Evolutionary conservation across 768 basidiomycete genomes (phyloP).

Genomic region (Agaricus bisporus): DNA sequence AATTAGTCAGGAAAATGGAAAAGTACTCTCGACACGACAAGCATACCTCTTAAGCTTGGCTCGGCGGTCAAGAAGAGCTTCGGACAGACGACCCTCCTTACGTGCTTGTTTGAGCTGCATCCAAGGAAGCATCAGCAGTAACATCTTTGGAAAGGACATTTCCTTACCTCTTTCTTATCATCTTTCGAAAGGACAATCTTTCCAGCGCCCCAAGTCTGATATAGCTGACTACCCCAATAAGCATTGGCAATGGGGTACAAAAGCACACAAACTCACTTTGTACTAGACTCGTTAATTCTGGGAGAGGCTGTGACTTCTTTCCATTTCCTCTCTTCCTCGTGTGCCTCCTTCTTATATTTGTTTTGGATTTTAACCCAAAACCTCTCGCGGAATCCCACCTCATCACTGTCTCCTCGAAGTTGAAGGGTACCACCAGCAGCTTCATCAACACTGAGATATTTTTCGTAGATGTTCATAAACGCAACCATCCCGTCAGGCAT

Average conservation of each 20-base stretch:
- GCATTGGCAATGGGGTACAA: background rate
- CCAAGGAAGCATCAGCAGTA: constrained; percentile 1
- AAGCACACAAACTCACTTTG: constrained; percentile 51
- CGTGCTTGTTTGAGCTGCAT: constrained; percentile 68
- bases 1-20: background rate
- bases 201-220: constrained; percentile 85
- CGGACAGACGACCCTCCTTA: constrained; percentile 76
- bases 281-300: constrained; percentile 63
- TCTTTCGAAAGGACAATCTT: constrained; percentile 59
- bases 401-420: constrained; percentile 79
- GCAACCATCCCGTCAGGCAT: constrained; percentile 82
- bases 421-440: constrained; percentile 77
- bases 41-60: constrained; percentile 80
- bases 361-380: constrained; percentile 89
- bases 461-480: constrained; percentile 86
- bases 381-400: constrained; percentile 78
- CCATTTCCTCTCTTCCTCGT: constrained; percentile 72
- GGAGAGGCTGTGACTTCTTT: constrained; percentile 46
- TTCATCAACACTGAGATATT: constrained; percentile 80
- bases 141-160: constrained; percentile 1
- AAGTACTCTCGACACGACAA: background rate
- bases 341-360: constrained; percentile 82
- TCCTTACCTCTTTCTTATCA: constrained; percentile 67
- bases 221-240: constrained; percentile 45
- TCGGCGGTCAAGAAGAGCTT: constrained; percentile 77